Conservation (phyloP, 1,284 basidiomycete genomes). For the Sparassis latifolia region DNA sequence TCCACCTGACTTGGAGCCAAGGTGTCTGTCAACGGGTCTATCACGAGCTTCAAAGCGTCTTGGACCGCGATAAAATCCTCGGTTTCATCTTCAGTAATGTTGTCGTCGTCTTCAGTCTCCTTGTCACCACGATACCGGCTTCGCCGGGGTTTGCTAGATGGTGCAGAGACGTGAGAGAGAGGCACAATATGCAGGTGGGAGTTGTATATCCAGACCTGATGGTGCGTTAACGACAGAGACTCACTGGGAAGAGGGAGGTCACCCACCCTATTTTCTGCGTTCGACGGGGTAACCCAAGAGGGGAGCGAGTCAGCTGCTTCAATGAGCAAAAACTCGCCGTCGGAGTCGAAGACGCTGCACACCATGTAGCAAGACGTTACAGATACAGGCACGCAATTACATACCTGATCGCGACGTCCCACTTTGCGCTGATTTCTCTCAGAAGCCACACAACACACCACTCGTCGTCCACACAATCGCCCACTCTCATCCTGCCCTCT, state of each 20-base stretch:
- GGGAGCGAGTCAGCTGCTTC: conserved; percentile 92
- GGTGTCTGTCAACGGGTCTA: conserved; percentile 47
- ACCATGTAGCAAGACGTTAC: conserved; percentile 5
- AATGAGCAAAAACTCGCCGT: conserved; percentile 95
- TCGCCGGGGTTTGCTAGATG: conserved; percentile 46
- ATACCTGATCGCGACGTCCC: conserved; percentile 75
- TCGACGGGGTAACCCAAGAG: conserved; percentile 86
- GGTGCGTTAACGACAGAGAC: background rate
- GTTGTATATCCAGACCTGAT: conserved; percentile 84
- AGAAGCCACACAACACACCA: conserved; percentile 92
- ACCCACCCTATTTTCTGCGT: conserved; percentile 87
- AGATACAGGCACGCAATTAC: conserved; percentile 11
- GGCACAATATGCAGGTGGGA: conserved; percentile 84
- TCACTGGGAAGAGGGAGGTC: conserved; percentile 2
- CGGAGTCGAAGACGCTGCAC: conserved; percentile 75
- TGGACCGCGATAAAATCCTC: conserved; percentile 50
- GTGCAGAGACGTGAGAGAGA: conserved; percentile 63
- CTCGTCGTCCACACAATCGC: conserved; percentile 93
- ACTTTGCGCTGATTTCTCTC: conserved; percentile 65
- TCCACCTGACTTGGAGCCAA: conserved; percentile 56
- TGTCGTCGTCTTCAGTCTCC: conserved; percentile 46
- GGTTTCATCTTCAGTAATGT: conserved; percentile 35
- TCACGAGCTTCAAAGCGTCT: conserved; percentile 65
- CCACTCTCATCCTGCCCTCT: conserved; percentile 79
- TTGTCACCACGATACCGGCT: conserved; percentile 33